Percentiles rank a stretch among this genome's conserved stretches.
These are phyloP conservation scores for Thermothelomyces thermophilus DNA, from an alignment of 2,329 filamentous ascomycete genomes.

Conservation along the genomic window DNA sequence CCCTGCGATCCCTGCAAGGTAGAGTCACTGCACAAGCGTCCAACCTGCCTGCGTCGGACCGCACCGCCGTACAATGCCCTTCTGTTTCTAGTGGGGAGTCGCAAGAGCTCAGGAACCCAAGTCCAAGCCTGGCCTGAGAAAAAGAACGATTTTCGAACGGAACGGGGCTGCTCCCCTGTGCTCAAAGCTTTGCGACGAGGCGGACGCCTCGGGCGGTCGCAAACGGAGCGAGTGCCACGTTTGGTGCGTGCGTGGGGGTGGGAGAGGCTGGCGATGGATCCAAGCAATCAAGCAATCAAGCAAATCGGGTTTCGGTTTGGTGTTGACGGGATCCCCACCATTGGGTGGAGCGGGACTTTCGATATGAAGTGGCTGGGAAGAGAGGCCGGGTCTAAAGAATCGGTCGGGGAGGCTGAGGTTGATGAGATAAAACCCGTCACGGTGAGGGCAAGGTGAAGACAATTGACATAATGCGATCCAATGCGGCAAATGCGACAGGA, in stretches of 20 bases:
- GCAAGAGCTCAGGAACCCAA: neutral
- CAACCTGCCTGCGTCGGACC: neutral
- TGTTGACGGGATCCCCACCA: neutral
- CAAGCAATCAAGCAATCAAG: neutral
- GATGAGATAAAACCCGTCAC: neutral
- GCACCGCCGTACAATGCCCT: neutral
- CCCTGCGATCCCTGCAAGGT: neutral
- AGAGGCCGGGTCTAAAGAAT: neutral
- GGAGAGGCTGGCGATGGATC: conserved; percentile 2
- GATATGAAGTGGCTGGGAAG: conserved; percentile 2
- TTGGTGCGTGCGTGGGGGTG: neutral
- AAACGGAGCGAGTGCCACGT: conserved; percentile 5
- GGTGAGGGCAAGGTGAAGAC: neutral
- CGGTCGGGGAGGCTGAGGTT: neutral
- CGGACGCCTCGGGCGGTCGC: conserved; percentile 8
- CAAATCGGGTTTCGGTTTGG: neutral
- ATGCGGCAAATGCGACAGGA: conserved; percentile 1
- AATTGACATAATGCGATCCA: neutral
- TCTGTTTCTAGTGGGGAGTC: neutral
- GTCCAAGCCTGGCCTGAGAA: neutral
- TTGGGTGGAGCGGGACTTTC: neutral
- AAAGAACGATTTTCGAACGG: conserved; percentile 1
- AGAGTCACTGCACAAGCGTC: neutral
- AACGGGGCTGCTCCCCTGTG: neutral
- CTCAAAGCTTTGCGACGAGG: conserved; percentile 6